Conservation (phyloP, 1,284 basidiomycete genomes). For the Boletellus deceptivus region DNA sequence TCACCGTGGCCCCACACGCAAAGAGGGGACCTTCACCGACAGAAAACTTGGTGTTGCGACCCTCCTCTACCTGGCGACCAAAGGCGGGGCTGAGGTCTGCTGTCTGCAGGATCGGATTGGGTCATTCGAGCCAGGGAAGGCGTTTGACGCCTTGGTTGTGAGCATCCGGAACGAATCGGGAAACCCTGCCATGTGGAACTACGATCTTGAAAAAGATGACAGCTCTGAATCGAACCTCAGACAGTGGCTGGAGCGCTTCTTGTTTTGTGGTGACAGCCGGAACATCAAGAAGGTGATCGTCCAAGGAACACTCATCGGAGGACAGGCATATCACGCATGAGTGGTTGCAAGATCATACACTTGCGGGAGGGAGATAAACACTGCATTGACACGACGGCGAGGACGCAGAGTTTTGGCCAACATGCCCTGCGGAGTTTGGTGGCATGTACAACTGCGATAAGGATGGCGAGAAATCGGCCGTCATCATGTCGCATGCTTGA, state of each 20-base stretch:
- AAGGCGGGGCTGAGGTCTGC: constrained; percentile 89
- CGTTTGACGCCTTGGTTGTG: constrained; percentile 86
- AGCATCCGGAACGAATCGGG: constrained; percentile 49
- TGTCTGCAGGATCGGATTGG: constrained; percentile 72
- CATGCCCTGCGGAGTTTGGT: no score
- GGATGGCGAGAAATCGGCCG: neutral
- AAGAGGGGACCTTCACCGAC: constrained; percentile 47
- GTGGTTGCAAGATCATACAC: constrained; percentile 3
- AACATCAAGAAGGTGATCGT: constrained; percentile 88
- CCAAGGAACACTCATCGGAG: constrained; percentile 77
- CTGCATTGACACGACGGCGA: neutral
- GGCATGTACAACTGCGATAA: no score
- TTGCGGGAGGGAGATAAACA: neutral
- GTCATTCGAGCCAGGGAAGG: constrained; percentile 77
- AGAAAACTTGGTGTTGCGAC: constrained; percentile 73
- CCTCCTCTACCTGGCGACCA: constrained; percentile 87
- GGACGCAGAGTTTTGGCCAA: neutral
- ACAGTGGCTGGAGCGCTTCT: constrained; percentile 65
- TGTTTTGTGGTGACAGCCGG: constrained; percentile 86
- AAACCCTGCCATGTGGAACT: constrained; percentile 64
- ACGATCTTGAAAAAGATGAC: constrained; percentile 23
- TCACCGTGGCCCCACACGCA: constrained; percentile 1
- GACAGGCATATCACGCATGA: constrained; percentile 39
- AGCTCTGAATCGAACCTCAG: constrained; percentile 37
- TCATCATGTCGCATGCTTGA: constrained; percentile 26